Conservation (phyloP, 371 early-diverging fungal species). For the Mortierella sp. region DNA sequence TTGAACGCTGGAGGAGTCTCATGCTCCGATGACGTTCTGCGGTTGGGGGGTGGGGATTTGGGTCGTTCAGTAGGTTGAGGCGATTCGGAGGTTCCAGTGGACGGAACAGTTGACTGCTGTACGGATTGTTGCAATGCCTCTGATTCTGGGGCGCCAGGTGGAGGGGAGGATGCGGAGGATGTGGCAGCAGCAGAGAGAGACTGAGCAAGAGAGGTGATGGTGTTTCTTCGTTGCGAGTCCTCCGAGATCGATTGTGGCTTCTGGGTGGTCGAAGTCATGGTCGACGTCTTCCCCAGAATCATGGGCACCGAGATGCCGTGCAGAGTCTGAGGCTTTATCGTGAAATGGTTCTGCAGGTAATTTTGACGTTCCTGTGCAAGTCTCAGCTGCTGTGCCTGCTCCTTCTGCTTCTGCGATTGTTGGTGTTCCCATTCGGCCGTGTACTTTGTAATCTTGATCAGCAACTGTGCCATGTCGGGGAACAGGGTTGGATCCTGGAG, state of each 20-base stretch:
- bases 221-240: conserved; percentile 16
- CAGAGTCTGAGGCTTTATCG: conserved; percentile 9
- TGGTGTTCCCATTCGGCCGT: conserved; percentile 50
- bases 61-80: not conserved
- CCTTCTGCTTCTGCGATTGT: conserved; percentile 33
- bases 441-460: conserved; percentile 50
- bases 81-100: not conserved
- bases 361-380: not conserved
- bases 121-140: no score
- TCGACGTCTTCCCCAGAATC: conserved; percentile 16
- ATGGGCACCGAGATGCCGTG: conserved; percentile 1
- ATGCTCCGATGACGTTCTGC: conserved; percentile 7
- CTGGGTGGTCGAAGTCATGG: conserved; percentile 28
- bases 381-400: conserved; percentile 9
- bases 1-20: conserved; percentile 16
- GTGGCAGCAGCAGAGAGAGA: conserved; percentile 3
- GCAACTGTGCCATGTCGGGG: conserved; percentile 41
- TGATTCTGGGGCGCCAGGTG: not conserved
- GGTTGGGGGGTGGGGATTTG: conserved; percentile 13
- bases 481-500: conserved; percentile 27
- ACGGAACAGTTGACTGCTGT: not conserved
- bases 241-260: not conserved
- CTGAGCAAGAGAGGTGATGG: conserved; percentile 1
- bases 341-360: conserved; percentile 12
- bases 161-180: conserved; percentile 7